Evolutionary conservation across 345 rosid genomes (phyloP), one percentile per base, ranked within the genome.

Genomic region (Syzygium aqueum): DNA sequence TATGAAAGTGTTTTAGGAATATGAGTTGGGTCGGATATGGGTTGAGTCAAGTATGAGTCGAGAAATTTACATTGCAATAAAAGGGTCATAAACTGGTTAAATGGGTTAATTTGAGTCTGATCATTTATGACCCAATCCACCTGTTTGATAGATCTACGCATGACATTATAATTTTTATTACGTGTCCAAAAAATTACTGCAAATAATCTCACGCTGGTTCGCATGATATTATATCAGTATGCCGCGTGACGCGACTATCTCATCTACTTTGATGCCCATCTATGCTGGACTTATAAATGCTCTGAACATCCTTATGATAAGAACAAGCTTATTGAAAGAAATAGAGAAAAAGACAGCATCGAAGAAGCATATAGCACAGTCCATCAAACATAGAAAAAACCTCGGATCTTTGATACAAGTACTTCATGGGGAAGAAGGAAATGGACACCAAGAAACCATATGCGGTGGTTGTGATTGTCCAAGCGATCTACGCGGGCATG

Each of bases 401-500:
- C 54, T 49, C 33, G 15, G 21, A 84, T 84, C 51, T 84, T 40
- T 10, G 49, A 6, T 19, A 37, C 15, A 7, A 73, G 82, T 19
- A 73, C 82, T 73, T 37, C 82, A 37, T 9, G 40, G 67, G 22
- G 52, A 85, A 40, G 82, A 51, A 14, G 85, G 80, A 59, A 56
- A 93, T 93, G 96, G 93, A 86, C 51, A 89, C 85, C 33, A 94
- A 92, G 89, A 96, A 94, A 87, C 93, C 98, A 11, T 96, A 93
- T 85, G 57, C 94, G 84, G 86, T 88, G 33, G 97, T 91, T 83
- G 9, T 91, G 63, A 86, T 94, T 22, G 90, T 96, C 52, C 99
- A 97, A 87, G 85, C 93, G 27, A 94, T 97, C 61, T 97, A 95
- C 84, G 90, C 97, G 19, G 94, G 93, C 83, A 95, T 97, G 99